Evolutionary conservation across 192 early-diverging fungal genomes (phyloP).

Genomic region (Gigaspora rosea): DNA sequence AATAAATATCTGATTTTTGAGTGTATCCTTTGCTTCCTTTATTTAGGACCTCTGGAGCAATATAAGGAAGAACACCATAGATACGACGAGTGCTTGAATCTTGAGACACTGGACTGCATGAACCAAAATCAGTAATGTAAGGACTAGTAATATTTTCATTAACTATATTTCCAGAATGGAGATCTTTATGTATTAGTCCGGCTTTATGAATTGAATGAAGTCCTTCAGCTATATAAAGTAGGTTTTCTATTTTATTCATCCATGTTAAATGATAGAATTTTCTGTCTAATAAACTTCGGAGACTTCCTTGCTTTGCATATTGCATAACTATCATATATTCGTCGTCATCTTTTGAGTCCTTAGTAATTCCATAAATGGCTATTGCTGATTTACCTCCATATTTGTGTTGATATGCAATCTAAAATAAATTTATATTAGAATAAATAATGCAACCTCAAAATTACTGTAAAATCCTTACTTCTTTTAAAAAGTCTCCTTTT

Average conservation of each 20-base stretch:
- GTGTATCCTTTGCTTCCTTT: not conserved
- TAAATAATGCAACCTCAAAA: not conserved
- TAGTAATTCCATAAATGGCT: conserved; percentile 37
- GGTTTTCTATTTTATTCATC: not conserved
- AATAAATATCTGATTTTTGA: conserved; percentile 38
- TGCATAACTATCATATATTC: conserved; percentile 43
- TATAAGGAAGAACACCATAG: conserved; percentile 41
- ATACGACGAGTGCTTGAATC: not conserved
- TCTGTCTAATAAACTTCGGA: not conserved
- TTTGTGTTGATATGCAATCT: not conserved
- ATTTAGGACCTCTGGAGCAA: conserved; percentile 36
- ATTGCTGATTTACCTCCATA: not conserved
- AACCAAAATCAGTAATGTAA: conserved; percentile 38
- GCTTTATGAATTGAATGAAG: conserved; percentile 41
- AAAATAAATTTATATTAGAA: not conserved
- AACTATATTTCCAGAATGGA: conserved; percentile 50
- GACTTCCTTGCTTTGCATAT: conserved; percentile 24
- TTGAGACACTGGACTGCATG: conserved; percentile 19
- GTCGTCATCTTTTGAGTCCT: conserved; percentile 36
- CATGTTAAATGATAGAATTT: not conserved
- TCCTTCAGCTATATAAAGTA: conserved; percentile 33
- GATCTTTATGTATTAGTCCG: conserved; percentile 42
- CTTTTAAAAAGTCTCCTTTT: not conserved
- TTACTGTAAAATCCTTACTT: not conserved
- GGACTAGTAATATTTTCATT: conserved; percentile 11